Evolutionary conservation across 371 early-diverging fungal species (phyloP).

Genomic region (Thermomucor indicae-seudaticae): DNA sequence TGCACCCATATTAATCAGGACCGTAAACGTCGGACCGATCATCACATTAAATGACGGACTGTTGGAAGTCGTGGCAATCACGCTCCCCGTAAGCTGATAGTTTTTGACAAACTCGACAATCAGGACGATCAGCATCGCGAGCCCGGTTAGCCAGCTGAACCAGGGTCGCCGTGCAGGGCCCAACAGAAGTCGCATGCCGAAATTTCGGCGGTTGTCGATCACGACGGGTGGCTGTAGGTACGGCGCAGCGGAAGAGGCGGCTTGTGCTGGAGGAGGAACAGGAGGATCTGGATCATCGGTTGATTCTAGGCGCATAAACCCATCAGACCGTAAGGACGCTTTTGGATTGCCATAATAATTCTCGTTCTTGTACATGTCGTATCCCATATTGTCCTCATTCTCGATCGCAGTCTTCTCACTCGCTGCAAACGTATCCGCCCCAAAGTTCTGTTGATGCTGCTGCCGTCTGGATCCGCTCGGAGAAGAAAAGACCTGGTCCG

Average conservation of each 20-base stretch:
- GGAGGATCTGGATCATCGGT: conserved; percentile 1
- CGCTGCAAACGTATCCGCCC: conserved; percentile 2
- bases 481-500: neutral
- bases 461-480: neutral
- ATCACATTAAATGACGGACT: conserved; percentile 55
- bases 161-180: conserved; percentile 35
- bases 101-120: conserved; percentile 52
- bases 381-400: conserved; percentile 3
- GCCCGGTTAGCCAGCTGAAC: conserved; percentile 54
- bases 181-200: conserved; percentile 14
- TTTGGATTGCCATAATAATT: conserved; percentile 10
- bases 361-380: conserved; percentile 7
- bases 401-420: conserved; percentile 13
- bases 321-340: conserved; percentile 10
- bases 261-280: neutral
- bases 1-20: conserved; percentile 53
- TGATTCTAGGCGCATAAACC: conserved; percentile 18
- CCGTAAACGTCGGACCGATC: conserved; percentile 59
- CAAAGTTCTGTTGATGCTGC: conserved; percentile 3
- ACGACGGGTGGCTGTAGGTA: conserved; percentile 3
- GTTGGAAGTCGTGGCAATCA: conserved; percentile 52
- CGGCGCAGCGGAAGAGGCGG: neutral
- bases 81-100: conserved; percentile 45
- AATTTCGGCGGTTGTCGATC: neutral
- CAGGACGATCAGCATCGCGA: conserved; percentile 49